These are phyloP conservation scores for Geotrichum cucujoidarum DNA, from an alignment of 1,139 yeast genomes.

Conservation along the genomic window DNA sequence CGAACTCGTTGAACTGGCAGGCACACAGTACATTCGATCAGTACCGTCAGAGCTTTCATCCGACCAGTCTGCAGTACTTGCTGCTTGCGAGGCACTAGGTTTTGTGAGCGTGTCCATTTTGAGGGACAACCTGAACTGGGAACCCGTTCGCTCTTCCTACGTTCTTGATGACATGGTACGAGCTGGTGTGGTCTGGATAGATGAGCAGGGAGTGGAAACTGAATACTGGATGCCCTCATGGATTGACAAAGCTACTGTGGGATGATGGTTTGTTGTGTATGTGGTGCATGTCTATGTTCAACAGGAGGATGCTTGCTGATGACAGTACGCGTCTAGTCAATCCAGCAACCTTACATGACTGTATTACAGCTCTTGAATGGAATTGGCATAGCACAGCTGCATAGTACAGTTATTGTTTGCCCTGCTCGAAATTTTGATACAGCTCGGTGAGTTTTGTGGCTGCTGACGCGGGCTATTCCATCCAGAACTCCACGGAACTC, in stretches of 20 bases:
- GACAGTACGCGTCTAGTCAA: no score
- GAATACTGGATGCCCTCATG: conserved; percentile 64
- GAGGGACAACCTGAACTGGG: conserved; percentile 73
- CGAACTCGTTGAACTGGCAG: conserved; percentile 40
- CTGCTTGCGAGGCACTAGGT: conserved; percentile 67
- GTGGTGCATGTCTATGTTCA: no score
- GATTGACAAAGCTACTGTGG: conserved; percentile 37
- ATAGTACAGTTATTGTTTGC: no score
- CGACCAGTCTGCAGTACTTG: conserved; percentile 68
- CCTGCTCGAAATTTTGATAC: no score
- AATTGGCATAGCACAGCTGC: no score
- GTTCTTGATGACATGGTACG: conserved; percentile 75
- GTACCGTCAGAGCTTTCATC: conserved; percentile 49
- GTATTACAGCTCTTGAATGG: no score
- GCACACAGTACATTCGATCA: conserved; percentile 43
- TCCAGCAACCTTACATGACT: no score
- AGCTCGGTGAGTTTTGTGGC: no score
- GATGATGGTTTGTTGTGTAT: no score
- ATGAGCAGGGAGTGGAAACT: conserved; percentile 50
- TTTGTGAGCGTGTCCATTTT: conserved; percentile 61
- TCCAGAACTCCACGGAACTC: no score
- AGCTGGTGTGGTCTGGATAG: conserved; percentile 81
- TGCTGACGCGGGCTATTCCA: no score
- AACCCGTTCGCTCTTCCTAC: conserved; percentile 51
- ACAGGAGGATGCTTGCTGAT: no score